These are phyloP conservation scores for Hypsizygus marmoreus DNA, from an alignment of 768 basidiomycete species.

Conservation along the genomic window DNA sequence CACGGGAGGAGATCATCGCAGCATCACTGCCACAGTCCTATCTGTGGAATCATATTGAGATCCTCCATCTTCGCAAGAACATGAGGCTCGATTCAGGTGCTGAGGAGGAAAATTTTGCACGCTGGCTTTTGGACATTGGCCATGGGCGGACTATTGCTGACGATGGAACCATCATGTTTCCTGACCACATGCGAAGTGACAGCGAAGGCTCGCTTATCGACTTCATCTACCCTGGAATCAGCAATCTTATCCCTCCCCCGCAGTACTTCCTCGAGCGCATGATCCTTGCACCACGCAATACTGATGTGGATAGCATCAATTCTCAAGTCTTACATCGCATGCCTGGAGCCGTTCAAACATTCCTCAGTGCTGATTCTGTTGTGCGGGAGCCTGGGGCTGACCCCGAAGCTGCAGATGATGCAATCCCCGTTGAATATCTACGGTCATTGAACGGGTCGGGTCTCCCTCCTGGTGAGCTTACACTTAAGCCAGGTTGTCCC, in stretches of 20 bases:
- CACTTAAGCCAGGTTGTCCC: too few species aligned
- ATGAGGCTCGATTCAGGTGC: slow-evolving; percentile 1
- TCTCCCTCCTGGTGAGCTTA: too few species aligned
- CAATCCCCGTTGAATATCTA: too few species aligned
- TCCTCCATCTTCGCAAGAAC: slow-evolving; percentile 40
- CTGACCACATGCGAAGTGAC: slow-evolving; percentile 16
- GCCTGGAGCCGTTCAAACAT: slow-evolving; percentile 22
- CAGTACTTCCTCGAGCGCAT: slow-evolving; percentile 35
- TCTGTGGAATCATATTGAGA: slow-evolving; percentile 35
- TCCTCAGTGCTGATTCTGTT: slow-evolving; percentile 31
- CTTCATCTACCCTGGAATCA: slow-evolving; percentile 18
- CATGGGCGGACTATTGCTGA: slow-evolving; percentile 18
- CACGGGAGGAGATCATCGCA: slow-evolving; percentile 35
- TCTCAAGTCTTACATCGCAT: slow-evolving; percentile 21
- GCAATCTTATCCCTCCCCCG: neutral
- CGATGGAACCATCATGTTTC: slow-evolving; percentile 7
- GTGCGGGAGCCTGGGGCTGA: too few species aligned
- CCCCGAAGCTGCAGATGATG: too few species aligned
- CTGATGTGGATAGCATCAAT: slow-evolving; percentile 39
- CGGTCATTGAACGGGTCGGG: too few species aligned
- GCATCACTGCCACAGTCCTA: slow-evolving; percentile 34
- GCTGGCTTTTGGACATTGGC: slow-evolving; percentile 24
- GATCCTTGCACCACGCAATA: slow-evolving; percentile 38
- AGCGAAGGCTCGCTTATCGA: slow-evolving; percentile 12
- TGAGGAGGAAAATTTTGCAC: slow-evolving; percentile 19